phyloP scores from a whole-genome alignment of 1,284 basidiomycete genomes.

The Schizophyllum commune region DNA sequence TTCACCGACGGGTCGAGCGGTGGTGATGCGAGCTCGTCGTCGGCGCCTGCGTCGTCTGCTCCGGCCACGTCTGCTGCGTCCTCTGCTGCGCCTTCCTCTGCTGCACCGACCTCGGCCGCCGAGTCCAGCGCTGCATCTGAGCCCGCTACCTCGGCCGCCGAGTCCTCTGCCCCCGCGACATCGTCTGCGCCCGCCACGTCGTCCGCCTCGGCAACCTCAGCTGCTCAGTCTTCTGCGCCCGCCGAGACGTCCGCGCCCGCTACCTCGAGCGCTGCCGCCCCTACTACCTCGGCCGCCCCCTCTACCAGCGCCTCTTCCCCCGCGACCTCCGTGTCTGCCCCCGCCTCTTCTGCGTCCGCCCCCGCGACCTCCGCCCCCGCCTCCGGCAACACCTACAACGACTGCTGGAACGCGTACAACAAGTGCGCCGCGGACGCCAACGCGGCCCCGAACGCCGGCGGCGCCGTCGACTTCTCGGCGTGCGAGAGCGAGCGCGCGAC shows the following conservation, averaged over 20 bases:
- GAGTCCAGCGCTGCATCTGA: neutral
- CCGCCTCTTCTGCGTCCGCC: neutral
- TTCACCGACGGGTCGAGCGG: neutral
- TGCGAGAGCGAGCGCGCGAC: neutral
- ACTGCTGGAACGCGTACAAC: conserved; percentile 1
- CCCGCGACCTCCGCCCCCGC: neutral
- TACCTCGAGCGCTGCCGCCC: neutral
- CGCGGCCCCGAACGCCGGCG: neutral
- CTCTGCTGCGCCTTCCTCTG: neutral
- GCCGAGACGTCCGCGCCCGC: neutral
- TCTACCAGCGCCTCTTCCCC: neutral
- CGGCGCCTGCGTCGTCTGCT: neutral
- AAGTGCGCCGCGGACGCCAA: neutral
- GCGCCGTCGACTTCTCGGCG: neutral
- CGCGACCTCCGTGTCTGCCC: neutral
- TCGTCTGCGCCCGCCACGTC: neutral
- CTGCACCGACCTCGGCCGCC: neutral
- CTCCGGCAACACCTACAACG: neutral
- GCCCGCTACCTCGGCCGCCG: neutral
- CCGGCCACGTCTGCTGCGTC: neutral
- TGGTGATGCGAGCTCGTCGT: neutral
- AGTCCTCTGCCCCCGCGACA: neutral
- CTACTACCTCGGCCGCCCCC: neutral
- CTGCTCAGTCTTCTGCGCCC: neutral
- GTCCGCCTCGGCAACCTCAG: neutral